These are phyloP conservation scores for Gracilaria caudata DNA, from an alignment of 23 red algal genomes.

Conservation along the genomic window DNA sequence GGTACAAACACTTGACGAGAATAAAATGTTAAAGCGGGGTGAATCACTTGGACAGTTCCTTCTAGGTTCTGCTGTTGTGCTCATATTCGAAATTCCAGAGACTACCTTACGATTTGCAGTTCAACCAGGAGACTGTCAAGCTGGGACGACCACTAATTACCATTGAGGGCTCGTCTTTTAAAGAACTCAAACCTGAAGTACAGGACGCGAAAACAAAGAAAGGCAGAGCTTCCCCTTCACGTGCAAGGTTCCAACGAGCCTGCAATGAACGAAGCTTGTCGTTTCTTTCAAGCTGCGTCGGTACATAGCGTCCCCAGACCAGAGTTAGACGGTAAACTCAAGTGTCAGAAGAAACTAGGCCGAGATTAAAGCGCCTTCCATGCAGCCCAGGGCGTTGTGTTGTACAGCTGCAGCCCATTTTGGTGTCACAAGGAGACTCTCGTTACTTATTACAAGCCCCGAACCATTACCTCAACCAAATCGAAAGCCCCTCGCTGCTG, in stretches of 20 bases:
- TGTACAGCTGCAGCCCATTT: neutral
- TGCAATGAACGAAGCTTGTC: neutral
- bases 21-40: conserved; percentile 12
- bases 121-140: conserved; percentile 41
- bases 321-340: neutral
- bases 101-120: conserved; percentile 14
- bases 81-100: conserved; percentile 56
- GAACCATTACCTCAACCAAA: conserved; percentile 10
- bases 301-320: neutral
- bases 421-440: neutral
- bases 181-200: neutral
- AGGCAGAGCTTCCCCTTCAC: neutral
- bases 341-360: neutral
- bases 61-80: conserved; percentile 62
- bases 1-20: neutral
- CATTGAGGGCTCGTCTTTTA: conserved; percentile 5
- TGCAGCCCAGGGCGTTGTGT: neutral
- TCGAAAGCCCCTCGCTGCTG: conserved; percentile 56
- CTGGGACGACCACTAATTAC: conserved; percentile 34
- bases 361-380: neutral
- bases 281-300: neutral
- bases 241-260: neutral
- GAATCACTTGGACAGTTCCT: conserved; percentile 35
- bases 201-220: neutral
- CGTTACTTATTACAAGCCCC: too few species aligned